Evolutionary conservation across 176 grass and related monocot species (phyloP).

Genomic region (Aegilops longissima): DNA sequence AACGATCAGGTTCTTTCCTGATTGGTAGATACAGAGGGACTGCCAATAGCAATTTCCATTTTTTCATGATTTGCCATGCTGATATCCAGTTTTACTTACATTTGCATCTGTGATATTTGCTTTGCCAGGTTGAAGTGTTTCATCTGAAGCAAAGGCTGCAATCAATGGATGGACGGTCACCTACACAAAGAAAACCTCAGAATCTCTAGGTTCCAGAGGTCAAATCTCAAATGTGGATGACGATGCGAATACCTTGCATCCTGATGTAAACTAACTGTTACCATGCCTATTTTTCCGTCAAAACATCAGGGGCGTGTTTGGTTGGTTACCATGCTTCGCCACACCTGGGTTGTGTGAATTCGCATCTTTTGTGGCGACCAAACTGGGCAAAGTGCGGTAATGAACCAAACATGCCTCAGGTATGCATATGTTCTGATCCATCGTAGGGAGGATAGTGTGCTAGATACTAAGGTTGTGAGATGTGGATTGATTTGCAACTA

Average conservation of each 20-base stretch:
- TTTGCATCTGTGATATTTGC: slow-evolving; percentile 5
- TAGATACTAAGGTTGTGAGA: background rate
- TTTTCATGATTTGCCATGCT: background rate
- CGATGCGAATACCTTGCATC: background rate
- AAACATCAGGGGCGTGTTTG: background rate
- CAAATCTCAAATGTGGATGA: background rate
- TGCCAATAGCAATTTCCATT: background rate
- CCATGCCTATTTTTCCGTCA: background rate
- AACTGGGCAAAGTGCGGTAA: background rate
- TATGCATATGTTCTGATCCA: slow-evolving; percentile 6
- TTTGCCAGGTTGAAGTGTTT: slow-evolving; percentile 78
- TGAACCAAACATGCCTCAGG: slow-evolving; percentile 8
- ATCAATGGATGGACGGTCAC: slow-evolving; percentile 69
- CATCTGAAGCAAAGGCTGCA: slow-evolving; percentile 88
- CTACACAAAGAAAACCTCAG: slow-evolving; percentile 71
- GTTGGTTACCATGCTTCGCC: background rate
- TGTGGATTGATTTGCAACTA: background rate
- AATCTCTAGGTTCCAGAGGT: slow-evolving; percentile 29
- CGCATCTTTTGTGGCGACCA: background rate
- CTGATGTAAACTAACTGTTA: slow-evolving; percentile 2
- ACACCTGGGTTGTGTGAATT: background rate
- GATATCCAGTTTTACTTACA: background rate
- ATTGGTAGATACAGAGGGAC: background rate
- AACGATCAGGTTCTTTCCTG: background rate
- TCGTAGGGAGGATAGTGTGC: background rate